phyloP scores from a whole-genome alignment of 176 grass and related monocot genomes.

The Dactylis glomerata region DNA sequence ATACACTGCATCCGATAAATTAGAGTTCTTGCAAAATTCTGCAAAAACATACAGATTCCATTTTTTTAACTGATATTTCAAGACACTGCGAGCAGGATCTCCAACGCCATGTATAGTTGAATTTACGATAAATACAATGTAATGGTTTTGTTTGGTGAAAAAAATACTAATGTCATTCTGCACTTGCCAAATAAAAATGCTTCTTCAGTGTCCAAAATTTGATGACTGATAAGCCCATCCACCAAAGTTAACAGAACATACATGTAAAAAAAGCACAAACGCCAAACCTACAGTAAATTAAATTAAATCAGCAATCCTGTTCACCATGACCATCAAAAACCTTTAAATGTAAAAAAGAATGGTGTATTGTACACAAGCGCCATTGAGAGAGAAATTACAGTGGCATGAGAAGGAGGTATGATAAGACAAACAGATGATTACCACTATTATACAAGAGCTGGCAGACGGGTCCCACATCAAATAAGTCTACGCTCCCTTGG shows the following conservation, averaged over 20 bases:
- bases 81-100: too few relatives aligned
- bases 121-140: too few relatives aligned
- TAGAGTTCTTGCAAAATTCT: too few relatives aligned
- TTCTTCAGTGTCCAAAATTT: neutral
- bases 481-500: conserved; percentile 2
- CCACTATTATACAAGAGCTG: conserved; percentile 31
- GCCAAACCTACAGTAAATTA: conserved; percentile 19
- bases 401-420: neutral
- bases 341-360: neutral
- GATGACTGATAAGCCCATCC: neutral
- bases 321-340: conserved; percentile 26
- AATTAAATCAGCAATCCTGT: conserved; percentile 25
- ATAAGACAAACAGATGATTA: neutral
- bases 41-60: too few relatives aligned
- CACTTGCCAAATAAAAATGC: neutral
- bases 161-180: neutral
- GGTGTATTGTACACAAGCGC: conserved; percentile 39
- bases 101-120: too few relatives aligned
- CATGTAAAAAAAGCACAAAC: neutral
- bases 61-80: too few relatives aligned
- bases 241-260: neutral
- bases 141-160: neutral
- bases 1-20: too few relatives aligned
- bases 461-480: neutral
- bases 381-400: conserved; percentile 33